Percentiles rank a stretch among this genome's conserved stretches.
Evolutionary conservation across 352 stramenopile species (phyloP).

Genomic region (Elongisporangium senticosum): DNA sequence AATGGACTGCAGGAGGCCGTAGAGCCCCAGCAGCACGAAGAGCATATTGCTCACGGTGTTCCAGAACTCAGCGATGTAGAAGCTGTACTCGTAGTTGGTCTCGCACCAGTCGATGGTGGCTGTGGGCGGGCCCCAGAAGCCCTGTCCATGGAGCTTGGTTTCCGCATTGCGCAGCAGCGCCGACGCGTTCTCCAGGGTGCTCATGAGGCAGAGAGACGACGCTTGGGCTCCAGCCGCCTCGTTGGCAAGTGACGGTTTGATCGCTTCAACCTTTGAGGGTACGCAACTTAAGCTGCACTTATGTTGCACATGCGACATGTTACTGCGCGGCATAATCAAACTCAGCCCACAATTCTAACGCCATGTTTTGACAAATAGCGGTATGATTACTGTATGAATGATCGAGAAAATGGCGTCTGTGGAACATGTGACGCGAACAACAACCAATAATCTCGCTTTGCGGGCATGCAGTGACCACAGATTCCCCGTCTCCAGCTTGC

Average conservation of each 20-base stretch:
- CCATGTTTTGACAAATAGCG: no score
- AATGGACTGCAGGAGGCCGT: constrained; percentile 57
- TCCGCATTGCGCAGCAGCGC: not conserved
- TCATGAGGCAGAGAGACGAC: not conserved
- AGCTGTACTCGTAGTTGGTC: constrained; percentile 72
- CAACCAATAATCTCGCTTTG: not conserved
- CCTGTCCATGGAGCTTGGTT: not conserved
- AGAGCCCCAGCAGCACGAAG: constrained; percentile 71
- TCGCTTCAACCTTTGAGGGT: not conserved
- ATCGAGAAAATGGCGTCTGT: not conserved
- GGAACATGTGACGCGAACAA: not conserved
- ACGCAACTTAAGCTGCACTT: not conserved
- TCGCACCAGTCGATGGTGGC: constrained; percentile 88
- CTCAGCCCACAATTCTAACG: not conserved
- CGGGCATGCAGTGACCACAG: no score
- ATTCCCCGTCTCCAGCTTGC: no score
- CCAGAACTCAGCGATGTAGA: constrained; percentile 85
- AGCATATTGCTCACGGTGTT: constrained; percentile 83
- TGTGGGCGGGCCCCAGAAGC: constrained; percentile 68
- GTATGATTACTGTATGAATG: no score
- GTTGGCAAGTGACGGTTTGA: not conserved
- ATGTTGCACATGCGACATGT: not conserved
- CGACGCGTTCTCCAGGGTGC: not conserved
- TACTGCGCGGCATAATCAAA: not conserved
- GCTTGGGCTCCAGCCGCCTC: not conserved